Evolutionary conservation across 768 basidiomycete genomes (phyloP).

Genomic region (Dendrothele bispora): DNA sequence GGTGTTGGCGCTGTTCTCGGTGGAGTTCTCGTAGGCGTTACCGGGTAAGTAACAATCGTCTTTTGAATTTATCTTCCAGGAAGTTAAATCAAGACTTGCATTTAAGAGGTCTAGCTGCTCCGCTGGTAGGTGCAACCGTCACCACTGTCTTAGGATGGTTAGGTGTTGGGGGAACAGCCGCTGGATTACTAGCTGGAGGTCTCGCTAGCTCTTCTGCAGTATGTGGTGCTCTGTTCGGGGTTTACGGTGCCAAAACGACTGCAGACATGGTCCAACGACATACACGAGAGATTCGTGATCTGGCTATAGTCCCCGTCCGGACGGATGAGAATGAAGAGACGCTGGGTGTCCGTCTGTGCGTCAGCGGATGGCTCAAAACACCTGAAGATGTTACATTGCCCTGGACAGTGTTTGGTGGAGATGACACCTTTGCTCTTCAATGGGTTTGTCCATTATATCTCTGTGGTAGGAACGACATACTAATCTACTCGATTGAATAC

Average conservation of each 20-base stretch:
- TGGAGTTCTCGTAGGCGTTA: conserved; percentile 54
- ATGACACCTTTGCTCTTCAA: conserved; percentile 57
- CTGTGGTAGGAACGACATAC: not conserved
- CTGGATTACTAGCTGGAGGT: conserved; percentile 50
- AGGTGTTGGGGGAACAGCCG: conserved; percentile 53
- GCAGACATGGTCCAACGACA: conserved; percentile 50
- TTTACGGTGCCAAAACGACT: conserved; percentile 50
- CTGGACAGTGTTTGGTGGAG: conserved; percentile 49
- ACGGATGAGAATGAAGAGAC: conserved; percentile 37
- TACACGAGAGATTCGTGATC: conserved; percentile 52
- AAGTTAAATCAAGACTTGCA: too few species aligned
- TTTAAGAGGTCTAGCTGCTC: conserved; percentile 58
- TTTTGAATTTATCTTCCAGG: too few species aligned
- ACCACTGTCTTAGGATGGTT: conserved; percentile 47
- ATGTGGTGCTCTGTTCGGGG: conserved; percentile 59
- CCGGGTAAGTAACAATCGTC: too few species aligned
- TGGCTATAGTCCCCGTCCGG: conserved; percentile 48
- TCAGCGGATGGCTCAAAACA: conserved; percentile 53
- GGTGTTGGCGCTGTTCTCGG: conserved; percentile 54
- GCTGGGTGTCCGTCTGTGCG: conserved; percentile 51
- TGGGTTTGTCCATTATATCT: conserved; percentile 40
- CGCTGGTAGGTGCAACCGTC: conserved; percentile 55
- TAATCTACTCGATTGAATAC: not conserved
- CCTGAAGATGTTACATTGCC: conserved; percentile 48
- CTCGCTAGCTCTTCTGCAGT: conserved; percentile 56